Percentiles rank a stretch among this genome's conserved stretches.
These are phyloP conservation scores for Prunella vulgaris DNA, from an alignment of 257 asterid species.

Conservation along the genomic window DNA sequence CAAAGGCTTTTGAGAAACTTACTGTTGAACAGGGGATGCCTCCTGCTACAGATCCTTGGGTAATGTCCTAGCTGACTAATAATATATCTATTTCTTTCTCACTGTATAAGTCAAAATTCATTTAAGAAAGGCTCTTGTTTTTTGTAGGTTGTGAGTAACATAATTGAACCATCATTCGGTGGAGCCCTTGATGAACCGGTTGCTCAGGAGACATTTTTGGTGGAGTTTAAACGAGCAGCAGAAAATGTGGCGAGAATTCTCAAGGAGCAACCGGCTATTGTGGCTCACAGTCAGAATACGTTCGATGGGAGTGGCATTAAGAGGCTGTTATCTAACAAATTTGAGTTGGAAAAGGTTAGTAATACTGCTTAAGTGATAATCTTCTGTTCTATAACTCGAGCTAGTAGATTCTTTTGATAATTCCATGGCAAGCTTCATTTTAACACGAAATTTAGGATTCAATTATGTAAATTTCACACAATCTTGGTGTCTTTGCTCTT, in stretches of 20 bases:
- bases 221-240: conserved; percentile 46
- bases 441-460: background rate
- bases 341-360: conserved; percentile 78
- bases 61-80: conserved; percentile 17
- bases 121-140: background rate
- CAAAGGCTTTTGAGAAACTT: conserved; percentile 72
- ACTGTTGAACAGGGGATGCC: conserved; percentile 93
- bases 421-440: background rate
- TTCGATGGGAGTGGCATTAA: conserved; percentile 80
- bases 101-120: background rate
- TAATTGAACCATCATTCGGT: conserved; percentile 58
- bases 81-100: too few relatives aligned
- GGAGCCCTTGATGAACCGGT: conserved; percentile 44
- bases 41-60: conserved; percentile 93
- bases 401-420: background rate
- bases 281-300: conserved; percentile 83
- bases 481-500: background rate
- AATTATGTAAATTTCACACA: background rate
- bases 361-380: background rate
- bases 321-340: conserved; percentile 70
- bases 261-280: conserved; percentile 79
- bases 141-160: conserved; percentile 60
- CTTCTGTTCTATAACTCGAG: background rate
- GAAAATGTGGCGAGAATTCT: conserved; percentile 55
- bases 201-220: conserved; percentile 64